Conservation (phyloP, 2,329 filamentous ascomycete species). For the Colletotrichum tamarilloi region DNA sequence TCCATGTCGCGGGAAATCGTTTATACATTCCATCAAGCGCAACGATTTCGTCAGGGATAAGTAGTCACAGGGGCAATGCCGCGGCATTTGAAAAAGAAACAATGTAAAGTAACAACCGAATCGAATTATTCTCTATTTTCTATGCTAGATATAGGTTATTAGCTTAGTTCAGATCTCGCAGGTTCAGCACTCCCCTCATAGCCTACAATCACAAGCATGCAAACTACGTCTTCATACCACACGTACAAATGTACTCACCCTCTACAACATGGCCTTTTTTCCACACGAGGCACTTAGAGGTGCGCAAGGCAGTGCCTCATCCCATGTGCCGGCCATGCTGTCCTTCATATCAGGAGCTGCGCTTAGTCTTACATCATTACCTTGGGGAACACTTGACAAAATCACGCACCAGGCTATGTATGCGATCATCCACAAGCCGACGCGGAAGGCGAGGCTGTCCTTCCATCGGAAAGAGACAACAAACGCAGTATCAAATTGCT, state of each 20-base stretch:
- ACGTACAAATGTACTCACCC: background rate
- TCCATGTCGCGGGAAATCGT: too few relatives aligned
- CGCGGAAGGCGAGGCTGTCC: constrained; percentile 35
- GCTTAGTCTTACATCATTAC: background rate
- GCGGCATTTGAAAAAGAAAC: too few relatives aligned
- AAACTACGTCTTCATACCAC: background rate
- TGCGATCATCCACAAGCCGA: constrained; percentile 30
- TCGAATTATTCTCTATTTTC: background rate
- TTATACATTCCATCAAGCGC: too few relatives aligned
- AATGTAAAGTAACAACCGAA: too few relatives aligned
- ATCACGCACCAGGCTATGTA: constrained; percentile 34
- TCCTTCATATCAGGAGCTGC: background rate
- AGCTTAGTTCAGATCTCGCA: background rate
- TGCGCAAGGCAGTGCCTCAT: background rate
- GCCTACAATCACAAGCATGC: background rate
- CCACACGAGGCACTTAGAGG: background rate
- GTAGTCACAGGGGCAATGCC: too few relatives aligned
- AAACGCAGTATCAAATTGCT: constrained; percentile 36
- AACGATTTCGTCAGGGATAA: too few relatives aligned
- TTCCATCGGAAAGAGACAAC: constrained; percentile 35
- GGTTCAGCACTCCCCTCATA: background rate
- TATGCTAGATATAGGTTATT: background rate
- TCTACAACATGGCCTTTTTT: background rate
- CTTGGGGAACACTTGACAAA: background rate
- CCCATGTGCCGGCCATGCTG: background rate